These are phyloP conservation scores for Zychaea mexicana DNA, from an alignment of 371 early-diverging fungal genomes.

Conservation along the genomic window DNA sequence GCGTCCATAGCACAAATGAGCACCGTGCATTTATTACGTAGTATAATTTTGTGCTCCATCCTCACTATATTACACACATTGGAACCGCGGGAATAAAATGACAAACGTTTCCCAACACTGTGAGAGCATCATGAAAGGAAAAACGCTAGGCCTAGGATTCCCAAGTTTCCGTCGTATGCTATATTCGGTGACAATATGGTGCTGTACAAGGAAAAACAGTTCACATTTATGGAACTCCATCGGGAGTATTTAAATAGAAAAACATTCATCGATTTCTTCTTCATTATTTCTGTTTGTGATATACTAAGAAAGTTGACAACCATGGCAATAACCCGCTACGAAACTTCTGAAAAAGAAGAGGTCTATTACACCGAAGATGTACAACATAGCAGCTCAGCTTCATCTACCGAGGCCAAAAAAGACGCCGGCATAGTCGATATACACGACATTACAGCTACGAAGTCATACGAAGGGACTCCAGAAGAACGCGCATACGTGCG, in stretches of 20 bases:
- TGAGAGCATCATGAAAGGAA: background rate
- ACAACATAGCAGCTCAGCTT: background rate
- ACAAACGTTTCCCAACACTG: background rate
- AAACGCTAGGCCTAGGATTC: background rate
- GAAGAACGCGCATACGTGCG: slow-evolving; percentile 29
- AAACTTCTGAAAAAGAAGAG: background rate
- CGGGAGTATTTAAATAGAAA: background rate
- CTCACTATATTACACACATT: too few species aligned
- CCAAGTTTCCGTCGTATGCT: background rate
- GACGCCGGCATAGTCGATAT: background rate
- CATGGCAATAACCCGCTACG: too few species aligned
- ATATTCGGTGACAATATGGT: background rate
- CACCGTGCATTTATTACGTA: too few species aligned
- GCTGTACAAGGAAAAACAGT: background rate
- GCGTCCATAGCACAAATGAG: too few species aligned
- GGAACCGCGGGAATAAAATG: background rate
- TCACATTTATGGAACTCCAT: background rate
- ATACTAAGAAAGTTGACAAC: too few species aligned
- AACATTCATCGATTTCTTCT: background rate
- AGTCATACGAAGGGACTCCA: slow-evolving; percentile 6
- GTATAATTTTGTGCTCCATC: too few species aligned
- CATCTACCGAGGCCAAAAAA: background rate
- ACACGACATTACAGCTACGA: background rate
- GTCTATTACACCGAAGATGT: slow-evolving; percentile 8
- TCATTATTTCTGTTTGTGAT: background rate